Base-by-base conservation (phyloP, 2,329 filamentous ascomycete species). In the Ophiostoma novo-ulmi region DNA sequence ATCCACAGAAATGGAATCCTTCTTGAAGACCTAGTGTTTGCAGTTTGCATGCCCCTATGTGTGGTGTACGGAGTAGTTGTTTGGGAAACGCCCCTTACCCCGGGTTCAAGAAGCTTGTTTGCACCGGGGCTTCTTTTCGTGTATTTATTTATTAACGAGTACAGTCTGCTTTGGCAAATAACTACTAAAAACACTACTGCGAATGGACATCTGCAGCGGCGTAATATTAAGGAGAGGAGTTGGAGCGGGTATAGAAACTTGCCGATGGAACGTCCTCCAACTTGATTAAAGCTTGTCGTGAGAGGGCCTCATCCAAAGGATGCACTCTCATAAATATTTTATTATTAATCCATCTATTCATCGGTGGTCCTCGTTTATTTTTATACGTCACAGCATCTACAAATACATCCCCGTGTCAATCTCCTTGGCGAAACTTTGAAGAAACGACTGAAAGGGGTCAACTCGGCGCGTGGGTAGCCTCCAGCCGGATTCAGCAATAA, bases 391-490 rank as follows among this genome's bases (percentile, higher is more conserved):
- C 31, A 39, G 38, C 38, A 39, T 39, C 38, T 3, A 39, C 6
- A 48, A 17, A 17, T 20, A 6, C 3, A 31, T 44, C 72, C 67
- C 52, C 63, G 66, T 26, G 68, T 7, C 52, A 64, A 73, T 72
- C 64, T 13, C 44, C 73, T 74, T 74, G 73, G 71, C 73, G 72
- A 74, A 74, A 74, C 72, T 69, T 69, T 38, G 52, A 66, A 68
- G 66, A 63, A 63, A 63, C 58, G 35, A 63, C 58, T 6, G 26
- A 63, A 63, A 6, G 26, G 6, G 58, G 7, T n/a, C 58, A 17
- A n/a, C 26, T 35, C 26, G 58, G 58, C 58, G 58, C 58, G 58
- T 63, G 58, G 58, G 22, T 31, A 17, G 26, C 14, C 26, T 14
- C 5, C 26, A 20, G 58, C 58, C 58, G 26, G 26, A 63, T 20